Base-by-base conservation (phyloP, 352 stramenopile genomes). In the Phytophthora uliginosa region DNA sequence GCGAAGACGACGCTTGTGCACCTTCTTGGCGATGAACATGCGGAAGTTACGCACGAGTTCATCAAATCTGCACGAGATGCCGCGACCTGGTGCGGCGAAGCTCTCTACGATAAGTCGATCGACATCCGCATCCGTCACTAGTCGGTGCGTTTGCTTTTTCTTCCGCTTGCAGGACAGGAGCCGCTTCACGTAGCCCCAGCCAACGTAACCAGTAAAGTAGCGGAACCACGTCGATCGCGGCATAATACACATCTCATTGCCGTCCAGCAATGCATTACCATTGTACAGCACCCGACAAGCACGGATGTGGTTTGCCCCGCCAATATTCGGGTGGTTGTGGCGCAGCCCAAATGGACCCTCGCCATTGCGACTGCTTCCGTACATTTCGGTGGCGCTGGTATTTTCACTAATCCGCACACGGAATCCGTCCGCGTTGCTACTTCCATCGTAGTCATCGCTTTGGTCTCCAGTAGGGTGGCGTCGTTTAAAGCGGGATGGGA, bases 1-100 rank as follows among this genome's bases (percentile, higher is more conserved):
- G 36, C 76, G 79, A 66, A 89, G 76, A 51, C 83, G 76, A 26
- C 78, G 79, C 45, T 83, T 83, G 67, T 93, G 84, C 34, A 85
- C 74, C 54, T 93, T 93, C 59, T 95, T 95, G 18, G 85, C 84
- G 53, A 95, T 90, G 48, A 95, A 90, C 76, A 95, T 89, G 66
- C 88, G 84, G 59, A 95, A 94, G 59, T 93, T 92, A 34, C 85
- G 83, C 45, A 95, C 86, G 26, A 95, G 78, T 50, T 95, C 88
- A 33, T 95, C 88, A 63, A 95, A 95, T 58, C 88, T 79, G 63
- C 88, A 95, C 20, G 83, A 93, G 8, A 90, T 91, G n/a, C 82
- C 88, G 28, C 88, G 84, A 17, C 82, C 88, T 6, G 83, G 79
- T 7, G 84, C 82, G 28, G 72, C 64, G 61, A 93, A 91, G 47